Evolutionary conservation across 78 protist species (phyloP), one percentile per base, ranked within the genome.

Genomic region (slime mould (Dictyostelium discoideum)): DNA sequence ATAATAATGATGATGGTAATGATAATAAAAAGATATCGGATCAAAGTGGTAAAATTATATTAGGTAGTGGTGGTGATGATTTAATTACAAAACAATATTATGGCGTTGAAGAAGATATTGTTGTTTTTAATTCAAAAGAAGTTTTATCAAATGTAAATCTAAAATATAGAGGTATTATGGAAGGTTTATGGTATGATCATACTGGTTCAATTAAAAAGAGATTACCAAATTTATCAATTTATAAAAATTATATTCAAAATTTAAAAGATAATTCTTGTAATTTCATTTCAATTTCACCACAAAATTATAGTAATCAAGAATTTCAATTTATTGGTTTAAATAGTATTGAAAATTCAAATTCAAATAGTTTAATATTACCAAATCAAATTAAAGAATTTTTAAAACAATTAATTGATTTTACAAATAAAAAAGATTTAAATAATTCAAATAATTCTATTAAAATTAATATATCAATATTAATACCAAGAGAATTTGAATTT

Each of bases 31-130:
- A 32, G 37, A 32, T 32, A 32, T 32, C 37, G 1, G 37, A n/a
- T 65, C 37, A 32, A 32, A 37, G 32, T 26, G 29, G 42, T 26
- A 26, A 11, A 11, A 37, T 74, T 13, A 32, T 14, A 16, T 37
- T 37, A 32, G 81, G 81, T 37, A 37, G 22, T 74, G 81, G 81
- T 18, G 20, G 39, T 81, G 60, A 81, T 48, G 63, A 60, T 84
- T 32, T 84, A 37, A 60, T 84, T 20, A 84, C 87, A 39, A 84
- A 73, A 82, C 95, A 90, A 73, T 90, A 90, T 10, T 90, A 90
- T 82, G 95, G 95, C 67, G 88, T 73, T 26, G 95, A 90, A 54
- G 95, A 90, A 32, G 95, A 90, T 73, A 40, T 67, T 18, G 42
- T 90, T 5, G 88, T 90, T 7, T 73, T 82, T 18, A 80, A 90